Evolutionary conservation across 208 protist genomes (phyloP).

Genomic region (Trypanosomatidae sp.): DNA sequence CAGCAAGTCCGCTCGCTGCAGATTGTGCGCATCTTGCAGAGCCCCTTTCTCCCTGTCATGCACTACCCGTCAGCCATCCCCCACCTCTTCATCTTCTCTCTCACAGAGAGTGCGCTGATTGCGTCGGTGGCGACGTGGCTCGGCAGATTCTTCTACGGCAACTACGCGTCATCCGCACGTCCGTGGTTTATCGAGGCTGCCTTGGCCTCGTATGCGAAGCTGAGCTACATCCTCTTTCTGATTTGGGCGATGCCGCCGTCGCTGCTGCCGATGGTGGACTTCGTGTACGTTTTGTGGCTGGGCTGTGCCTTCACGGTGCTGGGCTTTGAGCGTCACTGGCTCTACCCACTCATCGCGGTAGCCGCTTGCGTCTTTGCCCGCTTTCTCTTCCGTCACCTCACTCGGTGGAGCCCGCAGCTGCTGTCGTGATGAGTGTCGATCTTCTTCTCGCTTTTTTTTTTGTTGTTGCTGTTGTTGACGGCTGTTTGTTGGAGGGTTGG

Average conservation of each 20-base stretch:
- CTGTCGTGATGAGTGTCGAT: too few relatives aligned
- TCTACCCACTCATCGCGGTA: slow-evolving; percentile 34
- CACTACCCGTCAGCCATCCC: slow-evolving; percentile 48
- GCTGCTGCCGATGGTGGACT: slow-evolving; percentile 66
- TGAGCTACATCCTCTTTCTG: slow-evolving; percentile 75
- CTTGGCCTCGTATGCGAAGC: slow-evolving; percentile 56
- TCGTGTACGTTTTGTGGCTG: slow-evolving; percentile 69
- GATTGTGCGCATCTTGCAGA: slow-evolving; percentile 60
- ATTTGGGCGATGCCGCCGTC: slow-evolving; percentile 72
- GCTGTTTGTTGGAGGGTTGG: too few relatives aligned
- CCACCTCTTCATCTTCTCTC: slow-evolving; percentile 59
- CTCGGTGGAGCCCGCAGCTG: slow-evolving; percentile 47
- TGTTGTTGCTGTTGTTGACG: too few relatives aligned
- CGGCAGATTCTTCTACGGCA: slow-evolving; percentile 33
- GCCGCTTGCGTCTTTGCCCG: slow-evolving; percentile 35
- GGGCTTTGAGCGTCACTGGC: slow-evolving; percentile 27
- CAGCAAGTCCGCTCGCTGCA: slow-evolving; percentile 50
- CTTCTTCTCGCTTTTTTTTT: too few relatives aligned
- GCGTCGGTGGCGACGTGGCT: slow-evolving; percentile 55
- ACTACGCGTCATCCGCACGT: slow-evolving; percentile 33
- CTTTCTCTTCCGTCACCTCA: slow-evolving; percentile 58
- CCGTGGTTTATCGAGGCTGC: slow-evolving; percentile 61
- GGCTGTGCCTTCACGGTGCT: slow-evolving; percentile 46
- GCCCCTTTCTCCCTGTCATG: slow-evolving; percentile 43
- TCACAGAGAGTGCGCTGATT: slow-evolving; percentile 56